phyloP scores from a whole-genome alignment of 768 basidiomycete genomes.

The Tremella yokohamensis region DNA sequence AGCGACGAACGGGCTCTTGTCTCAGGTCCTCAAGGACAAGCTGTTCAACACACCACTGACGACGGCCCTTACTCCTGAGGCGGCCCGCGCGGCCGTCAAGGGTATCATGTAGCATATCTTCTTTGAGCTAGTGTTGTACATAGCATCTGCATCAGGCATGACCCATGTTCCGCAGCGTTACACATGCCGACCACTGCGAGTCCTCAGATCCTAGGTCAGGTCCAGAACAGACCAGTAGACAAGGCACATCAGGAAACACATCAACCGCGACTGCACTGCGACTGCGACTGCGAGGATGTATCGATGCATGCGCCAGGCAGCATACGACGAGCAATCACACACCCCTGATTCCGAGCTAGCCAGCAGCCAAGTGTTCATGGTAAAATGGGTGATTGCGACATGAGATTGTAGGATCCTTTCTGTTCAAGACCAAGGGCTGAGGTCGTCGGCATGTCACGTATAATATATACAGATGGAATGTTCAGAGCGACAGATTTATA shows the following conservation, averaged over 20 bases:
- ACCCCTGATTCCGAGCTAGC: no score
- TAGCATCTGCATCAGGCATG: background rate
- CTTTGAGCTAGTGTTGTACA: no score
- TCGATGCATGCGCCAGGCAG: no score
- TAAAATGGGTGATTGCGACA: no score
- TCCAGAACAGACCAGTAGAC: background rate
- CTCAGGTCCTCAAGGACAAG: constrained; percentile 88
- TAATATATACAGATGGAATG: no score
- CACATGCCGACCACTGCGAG: background rate
- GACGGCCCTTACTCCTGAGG: constrained; percentile 10
- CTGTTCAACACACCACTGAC: constrained; percentile 59
- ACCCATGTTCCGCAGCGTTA: background rate
- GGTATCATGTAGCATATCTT: constrained; percentile 9
- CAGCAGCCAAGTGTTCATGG: no score
- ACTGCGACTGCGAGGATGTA: no score
- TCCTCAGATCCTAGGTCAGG: background rate
- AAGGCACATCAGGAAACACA: background rate
- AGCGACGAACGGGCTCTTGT: constrained; percentile 87
- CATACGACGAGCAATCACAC: no score
- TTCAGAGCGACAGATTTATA: no score
- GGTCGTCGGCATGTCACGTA: no score
- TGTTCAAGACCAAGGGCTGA: no score
- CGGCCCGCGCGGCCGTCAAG: constrained; percentile 22
- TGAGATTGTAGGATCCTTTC: no score
- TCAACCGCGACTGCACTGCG: background rate